phyloP scores from a whole-genome alignment of 805 yeast genomes.

The Torulaspora quercuum region DNA sequence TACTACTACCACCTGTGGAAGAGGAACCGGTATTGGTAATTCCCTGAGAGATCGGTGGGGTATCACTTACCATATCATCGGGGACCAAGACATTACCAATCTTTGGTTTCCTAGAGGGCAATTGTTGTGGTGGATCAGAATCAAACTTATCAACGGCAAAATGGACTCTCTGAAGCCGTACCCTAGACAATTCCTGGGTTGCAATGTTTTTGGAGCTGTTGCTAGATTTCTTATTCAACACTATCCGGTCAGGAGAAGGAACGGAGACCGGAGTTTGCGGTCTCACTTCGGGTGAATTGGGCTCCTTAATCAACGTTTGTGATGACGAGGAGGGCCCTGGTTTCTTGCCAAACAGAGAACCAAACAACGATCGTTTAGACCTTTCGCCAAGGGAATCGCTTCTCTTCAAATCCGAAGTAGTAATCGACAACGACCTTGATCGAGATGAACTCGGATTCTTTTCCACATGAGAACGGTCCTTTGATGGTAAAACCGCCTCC shows the following conservation, averaged over 20 bases:
- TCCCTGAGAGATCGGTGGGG: slow-evolving; percentile 65
- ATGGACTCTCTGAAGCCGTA: slow-evolving; percentile 57
- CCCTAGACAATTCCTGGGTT: slow-evolving; percentile 28
- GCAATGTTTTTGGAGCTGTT: slow-evolving; percentile 34
- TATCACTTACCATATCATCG: slow-evolving; percentile 57
- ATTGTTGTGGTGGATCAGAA: slow-evolving; percentile 89
- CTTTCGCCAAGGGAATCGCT: slow-evolving; percentile 25
- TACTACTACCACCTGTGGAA: slow-evolving; percentile 1
- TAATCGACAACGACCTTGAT: slow-evolving; percentile 17
- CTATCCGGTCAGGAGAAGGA: slow-evolving; percentile 33
- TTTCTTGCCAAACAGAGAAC: slow-evolving; percentile 29
- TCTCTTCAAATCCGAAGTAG: slow-evolving; percentile 18
- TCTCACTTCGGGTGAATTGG: slow-evolving; percentile 20
- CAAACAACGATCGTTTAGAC: slow-evolving; percentile 31
- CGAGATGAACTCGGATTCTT: background rate
- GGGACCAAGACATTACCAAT: slow-evolving; percentile 74
- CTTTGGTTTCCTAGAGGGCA: slow-evolving; percentile 80
- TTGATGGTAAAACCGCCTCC: no score
- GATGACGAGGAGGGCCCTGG: slow-evolving; percentile 9
- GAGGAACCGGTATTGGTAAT: slow-evolving; percentile 50
- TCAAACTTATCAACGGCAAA: slow-evolving; percentile 73
- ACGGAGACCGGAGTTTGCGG: slow-evolving; percentile 18
- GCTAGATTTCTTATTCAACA: slow-evolving; percentile 46
- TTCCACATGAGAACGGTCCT: no score
- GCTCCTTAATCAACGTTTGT: slow-evolving; percentile 11